Percentiles rank a stretch among this genome's conserved stretches.
These are phyloP conservation scores for Saccharomycopsis fermentans DNA, from an alignment of 805 yeast genomes.

Conservation along the genomic window DNA sequence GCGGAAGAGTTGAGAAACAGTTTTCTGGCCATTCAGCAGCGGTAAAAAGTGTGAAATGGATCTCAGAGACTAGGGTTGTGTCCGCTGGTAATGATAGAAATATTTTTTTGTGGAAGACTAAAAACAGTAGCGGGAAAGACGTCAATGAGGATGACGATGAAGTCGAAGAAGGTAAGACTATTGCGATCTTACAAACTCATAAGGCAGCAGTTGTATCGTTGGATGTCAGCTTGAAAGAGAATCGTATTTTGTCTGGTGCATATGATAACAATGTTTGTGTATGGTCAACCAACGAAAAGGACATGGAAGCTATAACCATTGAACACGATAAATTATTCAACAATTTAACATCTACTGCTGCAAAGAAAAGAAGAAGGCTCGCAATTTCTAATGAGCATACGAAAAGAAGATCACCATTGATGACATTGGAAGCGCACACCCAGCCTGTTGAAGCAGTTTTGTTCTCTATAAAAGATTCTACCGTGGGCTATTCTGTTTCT, in stretches of 20 bases:
- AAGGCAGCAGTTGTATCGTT: slow-evolving; percentile 75
- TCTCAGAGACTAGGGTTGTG: slow-evolving; percentile 63
- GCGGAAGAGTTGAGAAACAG: slow-evolving; percentile 73
- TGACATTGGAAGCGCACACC: slow-evolving; percentile 59
- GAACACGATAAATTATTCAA: slow-evolving; percentile 35
- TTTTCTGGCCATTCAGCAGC: slow-evolving; percentile 85
- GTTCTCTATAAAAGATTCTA: slow-evolving; percentile 60
- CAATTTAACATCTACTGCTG: slow-evolving; percentile 56
- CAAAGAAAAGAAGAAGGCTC: slow-evolving; percentile 80
- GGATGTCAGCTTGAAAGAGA: slow-evolving; percentile 43
- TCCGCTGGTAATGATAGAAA: slow-evolving; percentile 86
- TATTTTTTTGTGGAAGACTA: slow-evolving; percentile 78
- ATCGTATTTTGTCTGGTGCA: slow-evolving; percentile 73
- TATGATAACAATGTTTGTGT: slow-evolving; percentile 71
- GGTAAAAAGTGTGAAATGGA: slow-evolving; percentile 72
- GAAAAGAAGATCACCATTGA: slow-evolving; percentile 72
- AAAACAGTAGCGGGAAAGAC: slow-evolving; percentile 24
- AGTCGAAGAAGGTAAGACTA: slow-evolving; percentile 59
- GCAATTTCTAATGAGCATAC: slow-evolving; percentile 68
- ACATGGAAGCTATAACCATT: slow-evolving; percentile 53
- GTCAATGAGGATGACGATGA: slow-evolving; percentile 35
- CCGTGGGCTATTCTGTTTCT: slow-evolving; percentile 88
- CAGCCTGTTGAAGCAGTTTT: slow-evolving; percentile 82
- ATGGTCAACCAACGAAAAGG: slow-evolving; percentile 84
- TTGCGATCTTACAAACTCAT: slow-evolving; percentile 85